Percentiles rank a stretch among this genome's conserved stretches.
Conservation (phyloP, 2,329 filamentous ascomycete species). For the Verticillium tricorpus region DNA sequence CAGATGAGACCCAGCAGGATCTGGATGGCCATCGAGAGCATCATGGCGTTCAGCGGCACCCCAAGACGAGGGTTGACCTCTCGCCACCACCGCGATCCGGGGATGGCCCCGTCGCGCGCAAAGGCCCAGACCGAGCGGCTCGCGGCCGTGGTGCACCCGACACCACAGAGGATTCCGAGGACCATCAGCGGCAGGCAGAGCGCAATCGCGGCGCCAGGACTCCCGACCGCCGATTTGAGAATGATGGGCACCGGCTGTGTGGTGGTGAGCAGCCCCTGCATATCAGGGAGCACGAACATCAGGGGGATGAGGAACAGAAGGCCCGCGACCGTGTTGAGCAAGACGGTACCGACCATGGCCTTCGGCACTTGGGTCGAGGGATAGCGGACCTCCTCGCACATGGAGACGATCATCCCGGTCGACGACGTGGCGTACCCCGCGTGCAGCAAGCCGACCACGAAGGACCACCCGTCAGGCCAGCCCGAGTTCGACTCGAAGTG, state of each 20-base stretch:
- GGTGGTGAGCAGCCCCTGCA: slow-evolving; percentile 49
- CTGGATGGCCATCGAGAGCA: slow-evolving; percentile 63
- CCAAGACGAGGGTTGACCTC: slow-evolving; percentile 57
- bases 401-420: slow-evolving; percentile 76
- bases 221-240: slow-evolving; percentile 57
- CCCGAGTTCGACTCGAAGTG: slow-evolving; percentile 65
- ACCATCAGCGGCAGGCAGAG: slow-evolving; percentile 62
- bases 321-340: slow-evolving; percentile 63
- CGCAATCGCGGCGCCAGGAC: slow-evolving; percentile 55
- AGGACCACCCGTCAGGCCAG: slow-evolving; percentile 68
- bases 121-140: slow-evolving; percentile 68
- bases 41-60: slow-evolving; percentile 67
- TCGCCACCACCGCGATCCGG: slow-evolving; percentile 57
- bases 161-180: slow-evolving; percentile 61
- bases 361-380: slow-evolving; percentile 66
- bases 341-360: slow-evolving; percentile 64
- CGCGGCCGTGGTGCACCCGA: slow-evolving; percentile 64
- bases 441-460: slow-evolving; percentile 67
- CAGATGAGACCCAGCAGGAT: slow-evolving; percentile 62
- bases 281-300: slow-evolving; percentile 64
- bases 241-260: slow-evolving; percentile 63
- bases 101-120: slow-evolving; percentile 65
- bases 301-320: slow-evolving; percentile 65
- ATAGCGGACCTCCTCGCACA: slow-evolving; percentile 68
- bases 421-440: slow-evolving; percentile 71